Conservation (phyloP, 148 eudicot species). For the Pharnaceum exiguum region DNA sequence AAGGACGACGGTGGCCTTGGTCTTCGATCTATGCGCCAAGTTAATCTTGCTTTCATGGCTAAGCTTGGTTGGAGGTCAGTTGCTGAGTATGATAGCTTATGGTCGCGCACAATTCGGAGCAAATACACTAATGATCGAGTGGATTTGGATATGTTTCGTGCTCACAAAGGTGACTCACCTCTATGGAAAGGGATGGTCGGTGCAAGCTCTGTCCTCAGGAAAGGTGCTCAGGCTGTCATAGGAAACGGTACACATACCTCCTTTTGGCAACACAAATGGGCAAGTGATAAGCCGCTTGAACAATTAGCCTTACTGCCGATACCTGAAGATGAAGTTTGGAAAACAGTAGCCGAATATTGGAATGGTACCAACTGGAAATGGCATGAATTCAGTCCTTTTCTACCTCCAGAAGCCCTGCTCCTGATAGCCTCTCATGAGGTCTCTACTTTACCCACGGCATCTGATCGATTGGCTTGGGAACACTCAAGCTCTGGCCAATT, state of each 20-base stretch:
- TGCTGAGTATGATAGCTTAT: not conserved
- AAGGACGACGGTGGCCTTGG: not conserved
- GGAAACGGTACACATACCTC: not conserved
- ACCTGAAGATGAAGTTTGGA: not conserved
- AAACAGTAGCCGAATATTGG: not conserved
- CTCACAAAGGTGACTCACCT: not conserved
- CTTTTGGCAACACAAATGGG: not conserved
- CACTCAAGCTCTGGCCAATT: too few relatives aligned
- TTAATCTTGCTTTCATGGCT: not conserved
- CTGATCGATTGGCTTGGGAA: too few relatives aligned
- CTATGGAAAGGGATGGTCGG: not conserved
- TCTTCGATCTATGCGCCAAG: not conserved
- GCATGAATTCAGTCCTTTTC: not conserved
- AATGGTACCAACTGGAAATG: not conserved
- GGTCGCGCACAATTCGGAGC: not conserved
- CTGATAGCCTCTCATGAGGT: too few relatives aligned
- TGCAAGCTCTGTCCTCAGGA: not conserved
- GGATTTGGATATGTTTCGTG: not conserved
- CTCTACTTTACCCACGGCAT: too few relatives aligned
- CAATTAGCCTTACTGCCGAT: not conserved
- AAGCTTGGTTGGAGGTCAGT: not conserved
- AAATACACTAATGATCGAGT: not conserved
- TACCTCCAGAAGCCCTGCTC: not conserved
- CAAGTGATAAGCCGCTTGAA: not conserved
- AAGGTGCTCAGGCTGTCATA: not conserved